Conservation (phyloP, 352 stramenopile genomes). For the Globisporangium carolinianum region DNA sequence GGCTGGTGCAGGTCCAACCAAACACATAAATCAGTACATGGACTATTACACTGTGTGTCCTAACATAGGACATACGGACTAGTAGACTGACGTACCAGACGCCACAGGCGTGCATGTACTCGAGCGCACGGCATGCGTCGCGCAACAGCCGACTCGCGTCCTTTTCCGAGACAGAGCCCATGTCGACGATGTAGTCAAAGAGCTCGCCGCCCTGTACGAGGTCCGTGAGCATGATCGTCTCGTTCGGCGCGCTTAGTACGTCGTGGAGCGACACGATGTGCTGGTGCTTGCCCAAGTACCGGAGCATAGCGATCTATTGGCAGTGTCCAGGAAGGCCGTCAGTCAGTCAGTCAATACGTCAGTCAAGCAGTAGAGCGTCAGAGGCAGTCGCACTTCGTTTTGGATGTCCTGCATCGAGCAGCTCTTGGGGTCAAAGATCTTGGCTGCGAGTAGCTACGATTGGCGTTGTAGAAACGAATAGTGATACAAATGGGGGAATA, state of each 20-base stretch:
- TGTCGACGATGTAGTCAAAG: slow-evolving; percentile 70
- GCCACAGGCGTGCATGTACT: slow-evolving; percentile 41
- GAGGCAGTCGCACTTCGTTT: slow-evolving; percentile 29
- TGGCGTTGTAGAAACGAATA: slow-evolving; percentile 7
- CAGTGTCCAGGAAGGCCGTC: background rate
- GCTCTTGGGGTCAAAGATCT: too few relatives aligned
- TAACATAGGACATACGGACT: too few relatives aligned
- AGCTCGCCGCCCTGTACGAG: slow-evolving; percentile 69
- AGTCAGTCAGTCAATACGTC: background rate
- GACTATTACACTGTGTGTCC: too few relatives aligned
- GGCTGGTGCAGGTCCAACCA: too few relatives aligned
- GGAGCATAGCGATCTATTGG: slow-evolving; percentile 12
- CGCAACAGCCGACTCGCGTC: slow-evolving; percentile 60
- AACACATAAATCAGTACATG: too few relatives aligned
- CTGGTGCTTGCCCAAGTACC: background rate
- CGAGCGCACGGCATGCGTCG: slow-evolving; percentile 37
- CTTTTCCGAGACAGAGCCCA: slow-evolving; percentile 62
- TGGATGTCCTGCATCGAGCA: slow-evolving; percentile 34
- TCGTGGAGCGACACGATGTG: slow-evolving; percentile 74
- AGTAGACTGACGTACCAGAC: slow-evolving; percentile 34
- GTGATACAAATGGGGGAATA: slow-evolving; percentile 4
- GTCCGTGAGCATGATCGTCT: slow-evolving; percentile 80
- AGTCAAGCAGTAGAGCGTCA: background rate
- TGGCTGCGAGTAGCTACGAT: slow-evolving; percentile 27
- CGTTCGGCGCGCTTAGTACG: slow-evolving; percentile 44